Evolutionary conservation across 78 protist species (phyloP).

Genomic region (Pigoraptor vietnamica): DNA sequence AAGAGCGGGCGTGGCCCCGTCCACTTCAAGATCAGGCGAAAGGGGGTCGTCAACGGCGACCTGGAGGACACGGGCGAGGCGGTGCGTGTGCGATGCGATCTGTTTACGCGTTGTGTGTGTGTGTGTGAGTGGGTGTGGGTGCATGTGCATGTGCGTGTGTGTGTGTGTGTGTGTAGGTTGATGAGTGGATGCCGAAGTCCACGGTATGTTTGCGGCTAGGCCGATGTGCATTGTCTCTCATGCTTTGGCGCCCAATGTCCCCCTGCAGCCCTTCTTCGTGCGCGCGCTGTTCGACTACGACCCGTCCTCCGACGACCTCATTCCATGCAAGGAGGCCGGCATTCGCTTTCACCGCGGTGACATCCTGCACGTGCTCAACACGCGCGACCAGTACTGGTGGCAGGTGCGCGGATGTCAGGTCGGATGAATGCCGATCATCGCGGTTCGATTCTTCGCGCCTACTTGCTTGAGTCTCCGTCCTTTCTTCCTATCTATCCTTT

Average conservation of each 20-base stretch:
- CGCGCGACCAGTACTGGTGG: not conserved
- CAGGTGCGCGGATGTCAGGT: too few relatives aligned
- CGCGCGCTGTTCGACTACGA: not conserved
- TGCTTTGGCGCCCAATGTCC: too few relatives aligned
- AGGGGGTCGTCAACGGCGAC: not conserved
- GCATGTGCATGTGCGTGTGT: not conserved
- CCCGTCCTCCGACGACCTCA: not conserved
- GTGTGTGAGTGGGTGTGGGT: not conserved
- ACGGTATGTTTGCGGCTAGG: too few relatives aligned
- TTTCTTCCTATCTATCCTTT: too few relatives aligned
- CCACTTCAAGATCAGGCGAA: not conserved
- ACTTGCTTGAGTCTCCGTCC: too few relatives aligned
- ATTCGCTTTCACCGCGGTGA: not conserved
- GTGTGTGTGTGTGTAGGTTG: not conserved
- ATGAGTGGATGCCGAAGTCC: not conserved
- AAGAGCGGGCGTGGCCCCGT: not conserved
- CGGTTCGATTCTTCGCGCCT: too few relatives aligned
- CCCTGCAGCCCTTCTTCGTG: not conserved
- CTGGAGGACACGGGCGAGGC: not conserved
- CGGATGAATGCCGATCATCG: too few relatives aligned
- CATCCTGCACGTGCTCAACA: not conserved
- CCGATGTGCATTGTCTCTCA: too few relatives aligned
- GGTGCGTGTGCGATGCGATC: not conserved
- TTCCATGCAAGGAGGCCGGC: not conserved
- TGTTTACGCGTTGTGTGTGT: not conserved